phyloP scores from a whole-genome alignment of 139 green algal genomes.

The Asterochloris erici region DNA sequence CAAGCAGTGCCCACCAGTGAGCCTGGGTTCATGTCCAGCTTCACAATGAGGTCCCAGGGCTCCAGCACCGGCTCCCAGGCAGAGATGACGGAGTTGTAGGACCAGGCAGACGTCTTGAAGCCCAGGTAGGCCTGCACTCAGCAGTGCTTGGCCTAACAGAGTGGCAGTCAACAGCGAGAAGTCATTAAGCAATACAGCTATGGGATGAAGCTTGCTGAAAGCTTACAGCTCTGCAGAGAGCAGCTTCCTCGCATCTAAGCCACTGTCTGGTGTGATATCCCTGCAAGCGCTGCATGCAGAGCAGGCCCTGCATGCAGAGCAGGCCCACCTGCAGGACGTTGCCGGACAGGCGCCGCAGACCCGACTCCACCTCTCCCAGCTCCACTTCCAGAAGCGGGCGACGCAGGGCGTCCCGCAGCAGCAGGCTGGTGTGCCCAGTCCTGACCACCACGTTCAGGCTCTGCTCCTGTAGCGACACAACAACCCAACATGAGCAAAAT shows the following conservation, averaged over 20 bases:
- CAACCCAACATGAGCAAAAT: too few species aligned
- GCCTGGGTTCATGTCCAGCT: constrained; percentile 43
- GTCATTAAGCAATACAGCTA: too few species aligned
- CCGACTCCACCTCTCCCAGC: constrained; percentile 30
- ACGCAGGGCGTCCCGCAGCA: constrained; percentile 54
- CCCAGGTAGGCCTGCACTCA: constrained; percentile 46
- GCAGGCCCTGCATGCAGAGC: background rate
- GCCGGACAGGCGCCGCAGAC: constrained; percentile 13
- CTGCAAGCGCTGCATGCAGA: too few species aligned
- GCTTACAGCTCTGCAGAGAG: too few species aligned
- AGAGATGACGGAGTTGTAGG: constrained; percentile 54
- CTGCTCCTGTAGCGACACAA: background rate
- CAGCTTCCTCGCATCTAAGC: too few species aligned
- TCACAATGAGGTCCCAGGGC: constrained; percentile 71
- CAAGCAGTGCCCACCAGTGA: background rate
- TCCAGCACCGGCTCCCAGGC: constrained; percentile 88
- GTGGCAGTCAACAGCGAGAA: too few species aligned
- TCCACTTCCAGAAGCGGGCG: constrained; percentile 65
- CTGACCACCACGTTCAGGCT: constrained; percentile 51
- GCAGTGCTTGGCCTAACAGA: too few species aligned
- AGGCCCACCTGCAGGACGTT: constrained; percentile 10
- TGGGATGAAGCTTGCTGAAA: too few species aligned
- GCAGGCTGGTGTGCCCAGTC: constrained; percentile 32
- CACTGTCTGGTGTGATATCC: too few species aligned
- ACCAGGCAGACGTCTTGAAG: constrained; percentile 45